A percentile compares a stretch with the other conserved stretches of the same genome.
Evolutionary conservation across 2,329 filamentous ascomycete species (phyloP).

Genomic region (Epichloe hybrida): DNA sequence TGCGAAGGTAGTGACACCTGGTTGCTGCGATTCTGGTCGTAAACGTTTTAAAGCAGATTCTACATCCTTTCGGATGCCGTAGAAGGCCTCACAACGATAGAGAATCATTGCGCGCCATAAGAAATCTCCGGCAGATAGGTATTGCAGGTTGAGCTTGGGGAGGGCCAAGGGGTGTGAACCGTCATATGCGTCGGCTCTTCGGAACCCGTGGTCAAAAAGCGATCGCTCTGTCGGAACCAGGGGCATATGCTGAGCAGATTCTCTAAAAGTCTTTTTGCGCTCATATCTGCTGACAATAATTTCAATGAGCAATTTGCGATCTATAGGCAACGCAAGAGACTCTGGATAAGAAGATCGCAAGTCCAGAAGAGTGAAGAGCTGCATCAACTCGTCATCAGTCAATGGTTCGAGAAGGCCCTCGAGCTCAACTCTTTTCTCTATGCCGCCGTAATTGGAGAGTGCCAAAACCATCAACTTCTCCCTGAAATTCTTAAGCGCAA

Average conservation of each 20-base stretch:
- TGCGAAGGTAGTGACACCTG: slow-evolving; percentile 59
- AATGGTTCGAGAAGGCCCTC: slow-evolving; percentile 60
- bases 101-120: slow-evolving; percentile 88
- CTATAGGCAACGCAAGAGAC: slow-evolving; percentile 46
- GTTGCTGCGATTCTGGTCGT: slow-evolving; percentile 50
- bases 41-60: slow-evolving; percentile 70
- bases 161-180: slow-evolving; percentile 78
- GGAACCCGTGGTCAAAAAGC: slow-evolving; percentile 65
- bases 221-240: slow-evolving; percentile 73
- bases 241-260: slow-evolving; percentile 54
- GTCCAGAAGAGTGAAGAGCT: slow-evolving; percentile 58
- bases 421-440: slow-evolving; percentile 69
- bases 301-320: slow-evolving; percentile 55
- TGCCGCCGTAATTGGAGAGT: slow-evolving; percentile 80
- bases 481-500: slow-evolving; percentile 69
- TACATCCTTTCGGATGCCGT: slow-evolving; percentile 82
- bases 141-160: slow-evolving; percentile 90
- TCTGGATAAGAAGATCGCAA: slow-evolving; percentile 73
- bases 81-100: slow-evolving; percentile 84
- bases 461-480: slow-evolving; percentile 84
- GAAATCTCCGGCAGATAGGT: slow-evolving; percentile 88
- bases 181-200: slow-evolving; percentile 76
- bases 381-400: slow-evolving; percentile 57
- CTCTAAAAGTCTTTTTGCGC: slow-evolving; percentile 68
- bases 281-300: slow-evolving; percentile 64